These are phyloP conservation scores for Cucurbitaria berberidis DNA, from an alignment of 2,329 filamentous ascomycete genomes.

Conservation along the genomic window DNA sequence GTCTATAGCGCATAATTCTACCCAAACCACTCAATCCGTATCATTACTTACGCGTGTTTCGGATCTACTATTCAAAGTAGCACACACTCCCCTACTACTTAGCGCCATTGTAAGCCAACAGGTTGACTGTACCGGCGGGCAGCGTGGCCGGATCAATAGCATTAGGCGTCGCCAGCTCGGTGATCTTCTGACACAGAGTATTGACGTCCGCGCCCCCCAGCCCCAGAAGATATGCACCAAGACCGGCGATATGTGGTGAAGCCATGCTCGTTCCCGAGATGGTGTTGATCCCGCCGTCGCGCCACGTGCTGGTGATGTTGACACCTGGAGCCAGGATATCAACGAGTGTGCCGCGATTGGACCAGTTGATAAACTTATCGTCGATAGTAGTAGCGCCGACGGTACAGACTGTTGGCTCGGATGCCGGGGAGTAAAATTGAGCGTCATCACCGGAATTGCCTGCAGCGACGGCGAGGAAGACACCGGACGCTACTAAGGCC, in stretches of 20 bases:
- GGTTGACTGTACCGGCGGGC: conserved; percentile 53
- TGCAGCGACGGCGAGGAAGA: conserved; percentile 48
- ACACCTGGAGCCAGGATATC: conserved; percentile 50
- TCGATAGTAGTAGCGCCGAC: conserved; percentile 45
- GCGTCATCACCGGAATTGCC: conserved; percentile 44
- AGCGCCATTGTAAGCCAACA: conserved; percentile 59
- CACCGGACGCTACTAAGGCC: conserved; percentile 39
- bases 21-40: too few species aligned
- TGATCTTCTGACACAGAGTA: conserved; percentile 56
- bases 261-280: conserved; percentile 71
- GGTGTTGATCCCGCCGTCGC: conserved; percentile 48
- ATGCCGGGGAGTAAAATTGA: conserved; percentile 39
- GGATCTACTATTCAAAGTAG: too few species aligned
- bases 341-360: conserved; percentile 45
- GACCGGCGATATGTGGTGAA: conserved; percentile 70
- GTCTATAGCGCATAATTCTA: too few species aligned
- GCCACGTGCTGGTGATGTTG: conserved; percentile 54
- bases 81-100: not conserved
- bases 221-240: conserved; percentile 71
- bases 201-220: conserved; percentile 42
- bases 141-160: conserved; percentile 43
- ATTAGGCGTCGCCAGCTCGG: conserved; percentile 48
- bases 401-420: conserved; percentile 45
- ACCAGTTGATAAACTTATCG: conserved; percentile 42
- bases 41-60: too few species aligned